Evolutionary conservation across 176 grass and related monocot genomes (phyloP).

Genomic region (Coix lacrymajobi): DNA sequence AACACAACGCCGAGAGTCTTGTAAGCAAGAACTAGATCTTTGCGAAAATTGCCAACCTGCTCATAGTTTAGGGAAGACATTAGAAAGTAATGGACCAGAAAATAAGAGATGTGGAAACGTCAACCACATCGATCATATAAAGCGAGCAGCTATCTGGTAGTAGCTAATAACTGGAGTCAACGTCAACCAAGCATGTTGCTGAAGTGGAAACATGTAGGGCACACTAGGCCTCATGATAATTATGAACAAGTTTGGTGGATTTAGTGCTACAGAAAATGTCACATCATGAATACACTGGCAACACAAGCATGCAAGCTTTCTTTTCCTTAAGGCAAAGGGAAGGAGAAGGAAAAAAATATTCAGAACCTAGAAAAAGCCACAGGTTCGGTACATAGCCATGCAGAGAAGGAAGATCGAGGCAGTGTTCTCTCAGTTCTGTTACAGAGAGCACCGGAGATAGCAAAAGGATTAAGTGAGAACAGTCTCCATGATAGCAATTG

Average conservation of each 20-base stretch:
- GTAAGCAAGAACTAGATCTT: slow-evolving; percentile 55
- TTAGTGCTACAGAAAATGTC: not conserved
- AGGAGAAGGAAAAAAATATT: too few species aligned
- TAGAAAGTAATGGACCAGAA: slow-evolving; percentile 13
- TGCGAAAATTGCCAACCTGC: slow-evolving; percentile 28
- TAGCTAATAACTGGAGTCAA: slow-evolving; percentile 13
- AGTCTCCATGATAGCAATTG: too few species aligned
- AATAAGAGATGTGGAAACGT: too few species aligned
- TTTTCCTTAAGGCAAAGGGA: too few species aligned
- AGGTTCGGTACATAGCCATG: too few species aligned
- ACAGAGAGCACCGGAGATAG: too few species aligned
- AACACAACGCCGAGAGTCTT: slow-evolving; percentile 83
- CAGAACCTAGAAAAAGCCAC: too few species aligned
- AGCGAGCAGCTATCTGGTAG: not conserved
- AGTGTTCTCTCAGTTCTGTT: too few species aligned
- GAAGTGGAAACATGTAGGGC: not conserved
- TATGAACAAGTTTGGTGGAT: not conserved
- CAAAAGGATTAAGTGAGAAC: too few species aligned
- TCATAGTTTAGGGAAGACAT: slow-evolving; percentile 3
- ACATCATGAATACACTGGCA: not conserved
- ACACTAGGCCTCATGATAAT: not conserved
- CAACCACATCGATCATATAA: not conserved
- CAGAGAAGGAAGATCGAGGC: too few species aligned
- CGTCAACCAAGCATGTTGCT: not conserved
- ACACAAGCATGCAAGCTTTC: too few species aligned